Evolutionary conservation across 78 protist species (phyloP).

Genomic region (Dictyostelium firmibasis): DNA sequence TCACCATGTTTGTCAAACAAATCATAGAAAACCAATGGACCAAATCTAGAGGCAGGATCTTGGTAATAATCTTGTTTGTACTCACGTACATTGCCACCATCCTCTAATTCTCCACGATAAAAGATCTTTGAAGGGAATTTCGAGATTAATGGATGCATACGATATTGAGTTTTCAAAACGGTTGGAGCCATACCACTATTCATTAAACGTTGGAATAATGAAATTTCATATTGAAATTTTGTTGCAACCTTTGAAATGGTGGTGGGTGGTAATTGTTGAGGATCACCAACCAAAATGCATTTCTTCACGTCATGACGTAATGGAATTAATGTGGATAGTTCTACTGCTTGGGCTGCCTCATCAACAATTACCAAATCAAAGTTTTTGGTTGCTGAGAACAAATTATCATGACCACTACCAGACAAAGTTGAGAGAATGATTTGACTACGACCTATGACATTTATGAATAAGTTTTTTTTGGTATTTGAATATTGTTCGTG

Average conservation of each 20-base stretch:
- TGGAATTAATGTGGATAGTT: conserved; percentile 84
- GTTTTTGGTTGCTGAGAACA: not conserved
- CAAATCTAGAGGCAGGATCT: conserved; percentile 12
- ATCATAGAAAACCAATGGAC: conserved; percentile 66
- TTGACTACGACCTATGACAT: conserved; percentile 8
- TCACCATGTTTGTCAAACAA: not conserved
- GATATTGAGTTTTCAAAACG: conserved; percentile 86
- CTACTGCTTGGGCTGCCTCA: conserved; percentile 93
- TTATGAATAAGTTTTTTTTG: not conserved
- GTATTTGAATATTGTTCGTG: not conserved
- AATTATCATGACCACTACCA: conserved; percentile 59
- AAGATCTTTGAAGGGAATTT: conserved; percentile 87
- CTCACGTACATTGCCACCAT: conserved; percentile 24
- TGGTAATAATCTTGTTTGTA: not conserved
- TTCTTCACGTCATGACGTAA: conserved; percentile 43
- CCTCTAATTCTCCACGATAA: conserved; percentile 77
- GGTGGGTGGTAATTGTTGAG: conserved; percentile 91
- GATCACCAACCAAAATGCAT: conserved; percentile 93
- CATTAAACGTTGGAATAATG: conserved; percentile 73
- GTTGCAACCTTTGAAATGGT: conserved; percentile 34
- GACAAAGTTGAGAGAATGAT: conserved; percentile 81
- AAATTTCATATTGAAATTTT: conserved; percentile 40
- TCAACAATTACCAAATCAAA: conserved; percentile 88
- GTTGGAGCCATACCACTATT: not conserved
- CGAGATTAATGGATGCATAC: conserved; percentile 92